phyloP scores from a whole-genome alignment of 345 rosid genomes.

The Salix suchowensis region DNA sequence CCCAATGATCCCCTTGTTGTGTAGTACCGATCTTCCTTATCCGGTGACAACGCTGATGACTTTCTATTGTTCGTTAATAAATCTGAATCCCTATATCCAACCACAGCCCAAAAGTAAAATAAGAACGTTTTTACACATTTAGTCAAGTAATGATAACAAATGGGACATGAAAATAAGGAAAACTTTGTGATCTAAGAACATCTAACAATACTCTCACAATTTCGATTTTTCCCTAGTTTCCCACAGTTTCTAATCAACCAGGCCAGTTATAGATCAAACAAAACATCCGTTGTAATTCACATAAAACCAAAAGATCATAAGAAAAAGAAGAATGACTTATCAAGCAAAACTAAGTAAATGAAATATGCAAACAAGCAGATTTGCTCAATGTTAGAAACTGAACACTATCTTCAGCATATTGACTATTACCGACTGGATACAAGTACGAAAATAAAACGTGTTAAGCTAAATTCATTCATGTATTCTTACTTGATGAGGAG shows the following conservation, averaged over 20 bases:
- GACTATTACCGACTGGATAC: not conserved
- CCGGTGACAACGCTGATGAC: slow-evolving; percentile 49
- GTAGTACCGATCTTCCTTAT: slow-evolving; percentile 75
- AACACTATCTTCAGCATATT: not conserved
- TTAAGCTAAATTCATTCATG: too few species aligned
- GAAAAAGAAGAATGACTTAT: not conserved
- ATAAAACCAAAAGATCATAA: not conserved
- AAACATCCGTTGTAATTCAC: not conserved
- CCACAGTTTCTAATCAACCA: not conserved
- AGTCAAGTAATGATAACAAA: not conserved
- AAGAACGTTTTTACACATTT: not conserved
- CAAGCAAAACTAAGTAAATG: not conserved
- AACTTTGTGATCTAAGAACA: not conserved
- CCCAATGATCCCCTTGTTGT: slow-evolving; percentile 76
- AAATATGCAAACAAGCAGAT: not conserved
- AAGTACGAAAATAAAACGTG: not conserved
- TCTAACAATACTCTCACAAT: not conserved
- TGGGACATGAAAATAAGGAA: not conserved
- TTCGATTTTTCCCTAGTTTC: not conserved
- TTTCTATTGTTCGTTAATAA: slow-evolving; percentile 41
- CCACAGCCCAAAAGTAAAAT: not conserved
- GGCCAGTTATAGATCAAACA: not conserved
- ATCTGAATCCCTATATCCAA: slow-evolving; percentile 44
- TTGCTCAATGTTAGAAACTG: not conserved
- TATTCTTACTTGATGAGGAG: not conserved